A percentile compares a stretch with the other conserved stretches of the same genome.
Conservation (phyloP, 2,329 filamentous ascomycete genomes). For the Xylogone sp. region DNA sequence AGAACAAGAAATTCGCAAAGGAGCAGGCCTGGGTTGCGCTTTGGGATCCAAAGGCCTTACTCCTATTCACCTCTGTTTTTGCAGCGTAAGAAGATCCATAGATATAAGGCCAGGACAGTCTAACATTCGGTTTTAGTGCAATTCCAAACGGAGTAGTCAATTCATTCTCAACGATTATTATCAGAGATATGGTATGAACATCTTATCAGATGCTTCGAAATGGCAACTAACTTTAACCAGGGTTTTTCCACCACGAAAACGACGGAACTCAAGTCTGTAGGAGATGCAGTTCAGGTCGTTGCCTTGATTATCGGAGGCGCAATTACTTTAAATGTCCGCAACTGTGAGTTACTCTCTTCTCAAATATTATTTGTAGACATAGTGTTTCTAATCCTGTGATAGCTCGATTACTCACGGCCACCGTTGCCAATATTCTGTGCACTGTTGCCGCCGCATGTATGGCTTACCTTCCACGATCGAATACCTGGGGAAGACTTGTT, state of each 20-base stretch:
- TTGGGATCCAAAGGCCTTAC: slow-evolving; percentile 26
- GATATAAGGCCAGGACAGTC: background rate
- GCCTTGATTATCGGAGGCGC: slow-evolving; percentile 30
- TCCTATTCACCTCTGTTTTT: slow-evolving; percentile 18
- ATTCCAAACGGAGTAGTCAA: slow-evolving; percentile 26
- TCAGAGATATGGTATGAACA: slow-evolving; percentile 22
- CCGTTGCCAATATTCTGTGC: slow-evolving; percentile 31
- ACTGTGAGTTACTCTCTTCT: slow-evolving; percentile 14
- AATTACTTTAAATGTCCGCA: slow-evolving; percentile 31
- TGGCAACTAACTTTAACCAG: background rate
- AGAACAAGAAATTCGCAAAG: slow-evolving; percentile 29
- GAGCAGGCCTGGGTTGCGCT: slow-evolving; percentile 25
- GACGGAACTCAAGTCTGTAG: slow-evolving; percentile 31
- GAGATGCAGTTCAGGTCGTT: slow-evolving; percentile 34
- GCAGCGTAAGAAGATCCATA: slow-evolving; percentile 1
- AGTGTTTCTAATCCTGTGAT: background rate
- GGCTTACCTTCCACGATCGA: slow-evolving; percentile 29
- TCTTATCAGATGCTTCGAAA: background rate
- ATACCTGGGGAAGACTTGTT: slow-evolving; percentile 31
- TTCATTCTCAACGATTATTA: slow-evolving; percentile 33
- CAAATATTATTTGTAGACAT: background rate
- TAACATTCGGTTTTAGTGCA: background rate
- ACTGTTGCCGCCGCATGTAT: slow-evolving; percentile 30
- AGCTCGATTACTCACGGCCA: slow-evolving; percentile 23
- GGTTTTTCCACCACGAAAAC: slow-evolving; percentile 31